Evolutionary conservation across 495 filamentous ascomycete species (phyloP).

Genomic region (Xylaria longipes): DNA sequence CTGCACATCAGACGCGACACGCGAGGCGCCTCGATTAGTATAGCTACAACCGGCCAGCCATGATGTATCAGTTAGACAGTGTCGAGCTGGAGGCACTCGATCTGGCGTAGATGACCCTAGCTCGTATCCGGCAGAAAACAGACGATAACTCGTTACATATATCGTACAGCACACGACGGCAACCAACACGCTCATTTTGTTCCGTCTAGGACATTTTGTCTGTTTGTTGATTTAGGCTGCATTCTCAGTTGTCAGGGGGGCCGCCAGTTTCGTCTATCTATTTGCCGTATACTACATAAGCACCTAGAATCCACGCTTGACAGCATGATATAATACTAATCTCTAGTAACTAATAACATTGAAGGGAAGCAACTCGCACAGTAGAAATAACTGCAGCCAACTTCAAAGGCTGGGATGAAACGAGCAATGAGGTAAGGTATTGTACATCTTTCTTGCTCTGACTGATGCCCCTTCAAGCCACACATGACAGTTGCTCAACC

Average conservation of each 20-base stretch:
- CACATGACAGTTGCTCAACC: background rate
- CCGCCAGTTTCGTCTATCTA: background rate
- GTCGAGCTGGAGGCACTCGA: background rate
- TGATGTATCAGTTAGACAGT: background rate
- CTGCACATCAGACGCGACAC: conserved; percentile 38
- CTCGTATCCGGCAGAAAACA: background rate
- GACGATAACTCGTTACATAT: background rate
- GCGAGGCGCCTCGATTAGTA: conserved; percentile 21
- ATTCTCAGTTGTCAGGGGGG: background rate
- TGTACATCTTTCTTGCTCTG: background rate
- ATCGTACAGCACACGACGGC: background rate
- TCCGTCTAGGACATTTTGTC: background rate
- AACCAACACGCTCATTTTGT: background rate
- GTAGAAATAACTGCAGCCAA: no score
- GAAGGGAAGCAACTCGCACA: background rate
- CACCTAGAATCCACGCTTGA: background rate
- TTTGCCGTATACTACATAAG: background rate
- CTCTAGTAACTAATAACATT: background rate
- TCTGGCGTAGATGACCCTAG: background rate
- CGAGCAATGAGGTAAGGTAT: no score
- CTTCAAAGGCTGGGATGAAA: no score
- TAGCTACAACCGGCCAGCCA: background rate
- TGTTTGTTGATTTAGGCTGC: conserved; percentile 20
- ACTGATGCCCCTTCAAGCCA: background rate
- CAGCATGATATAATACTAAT: background rate